phyloP scores from a whole-genome alignment of 441 rosid genomes.

The Erodium texanum region DNA sequence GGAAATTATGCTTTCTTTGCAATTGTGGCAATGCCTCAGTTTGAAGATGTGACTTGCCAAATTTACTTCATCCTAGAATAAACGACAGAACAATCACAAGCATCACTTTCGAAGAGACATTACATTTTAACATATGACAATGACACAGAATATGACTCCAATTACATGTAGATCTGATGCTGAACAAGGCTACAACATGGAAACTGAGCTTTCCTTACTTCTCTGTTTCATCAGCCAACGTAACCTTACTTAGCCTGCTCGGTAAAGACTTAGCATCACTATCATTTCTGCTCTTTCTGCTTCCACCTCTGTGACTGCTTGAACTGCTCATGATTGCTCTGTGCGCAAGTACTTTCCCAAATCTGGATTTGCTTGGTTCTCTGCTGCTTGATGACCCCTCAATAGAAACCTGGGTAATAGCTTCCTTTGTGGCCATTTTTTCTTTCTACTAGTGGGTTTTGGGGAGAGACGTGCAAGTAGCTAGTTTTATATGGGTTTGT shows the following conservation, averaged over 20 bases:
- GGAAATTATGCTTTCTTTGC: no score
- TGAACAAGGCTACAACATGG: not conserved
- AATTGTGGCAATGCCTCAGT: no score
- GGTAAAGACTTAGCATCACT: constrained; percentile 28
- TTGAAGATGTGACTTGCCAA: no score
- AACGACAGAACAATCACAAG: no score
- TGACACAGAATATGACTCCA: not conserved
- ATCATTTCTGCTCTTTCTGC: constrained; percentile 27
- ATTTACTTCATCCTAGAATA: no score
- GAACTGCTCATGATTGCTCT: constrained; percentile 37
- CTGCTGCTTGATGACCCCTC: constrained; percentile 11
- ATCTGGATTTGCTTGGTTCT: constrained; percentile 19
- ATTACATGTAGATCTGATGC: not conserved
- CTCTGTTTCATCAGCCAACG: constrained; percentile 28
- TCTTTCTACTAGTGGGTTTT: not conserved
- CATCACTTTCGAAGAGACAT: not conserved
- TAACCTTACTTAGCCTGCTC: constrained; percentile 51
- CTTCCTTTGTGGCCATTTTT: constrained; percentile 33
- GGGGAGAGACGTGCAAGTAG: constrained; percentile 7
- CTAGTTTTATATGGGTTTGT: constrained; percentile 12
- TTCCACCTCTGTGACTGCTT: constrained; percentile 26
- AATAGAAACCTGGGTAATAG: constrained; percentile 13
- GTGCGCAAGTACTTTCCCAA: constrained; percentile 44
- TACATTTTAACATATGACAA: not conserved
- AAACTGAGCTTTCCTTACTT: constrained; percentile 4